These are phyloP conservation scores for Russula sp. DNA, from an alignment of 768 basidiomycete genomes.

Conservation along the genomic window DNA sequence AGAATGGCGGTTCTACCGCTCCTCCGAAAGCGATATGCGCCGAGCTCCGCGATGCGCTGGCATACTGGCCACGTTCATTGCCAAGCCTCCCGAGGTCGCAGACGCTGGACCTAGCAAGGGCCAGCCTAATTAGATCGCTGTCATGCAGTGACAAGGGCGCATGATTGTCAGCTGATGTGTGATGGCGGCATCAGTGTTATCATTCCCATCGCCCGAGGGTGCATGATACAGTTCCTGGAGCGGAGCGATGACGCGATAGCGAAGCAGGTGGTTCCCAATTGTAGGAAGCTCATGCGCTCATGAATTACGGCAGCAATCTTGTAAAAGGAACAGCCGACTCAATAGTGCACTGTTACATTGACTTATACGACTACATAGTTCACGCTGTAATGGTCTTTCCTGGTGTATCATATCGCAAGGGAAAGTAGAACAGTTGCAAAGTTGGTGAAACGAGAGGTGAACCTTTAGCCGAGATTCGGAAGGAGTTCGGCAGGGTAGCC, in stretches of 20 bases:
- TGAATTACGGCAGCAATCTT: slow-evolving; percentile 10
- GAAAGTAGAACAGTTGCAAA: background rate
- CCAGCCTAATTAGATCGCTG: background rate
- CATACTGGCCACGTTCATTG: background rate
- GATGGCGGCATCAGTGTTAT: slow-evolving; percentile 19
- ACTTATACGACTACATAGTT: background rate
- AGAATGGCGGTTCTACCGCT: background rate
- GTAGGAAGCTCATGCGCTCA: background rate
- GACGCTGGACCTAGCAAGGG: background rate
- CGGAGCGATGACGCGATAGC: slow-evolving; percentile 21
- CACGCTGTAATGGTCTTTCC: background rate
- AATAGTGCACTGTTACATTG: background rate
- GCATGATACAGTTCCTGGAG: slow-evolving; percentile 7
- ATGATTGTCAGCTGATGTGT: slow-evolving; percentile 18
- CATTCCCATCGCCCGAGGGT: slow-evolving; percentile 15
- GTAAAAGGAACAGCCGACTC: background rate
- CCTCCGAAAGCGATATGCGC: background rate
- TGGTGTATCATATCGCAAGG: background rate
- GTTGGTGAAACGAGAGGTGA: background rate
- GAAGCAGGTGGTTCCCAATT: slow-evolving; percentile 14
- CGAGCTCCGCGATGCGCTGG: slow-evolving; percentile 11
- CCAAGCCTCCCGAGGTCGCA: background rate
- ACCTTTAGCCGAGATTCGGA: slow-evolving; percentile 4
- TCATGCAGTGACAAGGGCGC: slow-evolving; percentile 3
- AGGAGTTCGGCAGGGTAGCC: slow-evolving; percentile 14